These are phyloP conservation scores for Acacia crassicarpa DNA, from an alignment of 306 rosid species.

Conservation along the genomic window DNA sequence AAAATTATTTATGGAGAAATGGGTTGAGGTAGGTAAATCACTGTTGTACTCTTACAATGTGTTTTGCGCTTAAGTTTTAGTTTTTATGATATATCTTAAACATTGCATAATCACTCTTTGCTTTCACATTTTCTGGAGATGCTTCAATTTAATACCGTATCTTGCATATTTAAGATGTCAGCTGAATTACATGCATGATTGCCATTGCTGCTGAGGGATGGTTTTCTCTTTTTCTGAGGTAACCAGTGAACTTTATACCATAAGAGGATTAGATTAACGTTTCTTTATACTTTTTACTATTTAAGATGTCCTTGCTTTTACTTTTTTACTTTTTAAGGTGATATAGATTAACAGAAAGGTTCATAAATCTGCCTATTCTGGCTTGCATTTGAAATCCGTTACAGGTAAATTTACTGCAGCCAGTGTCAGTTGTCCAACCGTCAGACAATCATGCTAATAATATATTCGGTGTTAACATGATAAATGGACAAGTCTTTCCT, in stretches of 20 bases:
- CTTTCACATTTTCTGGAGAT: constrained; percentile 39
- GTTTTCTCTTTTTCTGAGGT: constrained; percentile 79
- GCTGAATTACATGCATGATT: constrained; percentile 63
- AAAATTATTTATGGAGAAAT: constrained; percentile 72
- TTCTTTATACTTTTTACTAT: constrained; percentile 33
- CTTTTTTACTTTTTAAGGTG: constrained; percentile 39
- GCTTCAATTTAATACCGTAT: constrained; percentile 40
- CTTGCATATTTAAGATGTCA: constrained; percentile 50
- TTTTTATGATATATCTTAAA: constrained; percentile 46
- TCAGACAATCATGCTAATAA: constrained; percentile 7
- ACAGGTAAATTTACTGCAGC: constrained; percentile 47
- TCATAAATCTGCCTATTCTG: constrained; percentile 41
- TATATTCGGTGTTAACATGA: constrained; percentile 24
- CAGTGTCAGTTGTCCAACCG: constrained; percentile 36
- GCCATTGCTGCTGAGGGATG: constrained; percentile 76
- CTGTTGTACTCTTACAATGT: constrained; percentile 51
- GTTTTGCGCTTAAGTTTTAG: constrained; percentile 43
- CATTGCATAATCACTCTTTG: constrained; percentile 44
- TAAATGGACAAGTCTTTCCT: constrained; percentile 14
- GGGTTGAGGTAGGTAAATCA: constrained; percentile 93
- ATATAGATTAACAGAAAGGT: constrained; percentile 43
- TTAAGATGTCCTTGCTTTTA: constrained; percentile 26
- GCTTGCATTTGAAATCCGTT: constrained; percentile 38
- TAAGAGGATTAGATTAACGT: constrained; percentile 39
- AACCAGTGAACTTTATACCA: constrained; percentile 56